These are phyloP conservation scores for Dioszegia aurantiaca DNA, from an alignment of 768 basidiomycete genomes.

Conservation along the genomic window DNA sequence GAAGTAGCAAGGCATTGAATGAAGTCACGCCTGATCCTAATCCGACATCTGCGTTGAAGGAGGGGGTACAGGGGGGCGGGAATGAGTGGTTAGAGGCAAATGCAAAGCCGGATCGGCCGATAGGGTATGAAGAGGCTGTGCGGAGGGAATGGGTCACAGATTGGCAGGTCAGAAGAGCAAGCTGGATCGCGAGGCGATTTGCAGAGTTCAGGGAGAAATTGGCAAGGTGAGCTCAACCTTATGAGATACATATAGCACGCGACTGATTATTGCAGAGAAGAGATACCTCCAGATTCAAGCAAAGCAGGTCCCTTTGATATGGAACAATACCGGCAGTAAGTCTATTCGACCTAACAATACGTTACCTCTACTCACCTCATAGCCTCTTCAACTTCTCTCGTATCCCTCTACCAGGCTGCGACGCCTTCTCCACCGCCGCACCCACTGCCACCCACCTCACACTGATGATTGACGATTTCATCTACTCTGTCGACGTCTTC, in stretches of 20 bases:
- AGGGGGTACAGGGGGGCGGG: slow-evolving; percentile 32
- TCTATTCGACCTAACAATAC: too few species aligned
- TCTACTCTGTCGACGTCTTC: slow-evolving; percentile 72
- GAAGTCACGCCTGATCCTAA: slow-evolving; percentile 14
- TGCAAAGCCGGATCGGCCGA: slow-evolving; percentile 2
- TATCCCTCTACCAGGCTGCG: slow-evolving; percentile 66
- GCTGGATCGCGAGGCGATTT: slow-evolving; percentile 61
- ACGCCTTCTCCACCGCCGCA: slow-evolving; percentile 60
- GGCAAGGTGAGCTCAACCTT: slow-evolving; percentile 61
- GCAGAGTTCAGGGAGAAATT: slow-evolving; percentile 54
- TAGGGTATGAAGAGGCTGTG: slow-evolving; percentile 25
- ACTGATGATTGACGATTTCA: slow-evolving; percentile 67
- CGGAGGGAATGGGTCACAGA: slow-evolving; percentile 57
- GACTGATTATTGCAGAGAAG: slow-evolving; percentile 58
- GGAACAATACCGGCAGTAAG: slow-evolving; percentile 54
- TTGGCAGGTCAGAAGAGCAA: slow-evolving; percentile 82
- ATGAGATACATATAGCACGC: not conserved
- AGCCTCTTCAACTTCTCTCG: slow-evolving; percentile 71
- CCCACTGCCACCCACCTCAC: slow-evolving; percentile 61
- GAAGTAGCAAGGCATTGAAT: not conserved
- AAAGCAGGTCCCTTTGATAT: slow-evolving; percentile 63
- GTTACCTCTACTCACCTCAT: too few species aligned
- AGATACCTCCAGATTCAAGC: slow-evolving; percentile 67
- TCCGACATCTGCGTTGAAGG: slow-evolving; percentile 17
- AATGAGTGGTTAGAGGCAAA: slow-evolving; percentile 28